Base-by-base conservation (phyloP, 148 eudicot species). In the Fagopyrum tataricum region DNA sequence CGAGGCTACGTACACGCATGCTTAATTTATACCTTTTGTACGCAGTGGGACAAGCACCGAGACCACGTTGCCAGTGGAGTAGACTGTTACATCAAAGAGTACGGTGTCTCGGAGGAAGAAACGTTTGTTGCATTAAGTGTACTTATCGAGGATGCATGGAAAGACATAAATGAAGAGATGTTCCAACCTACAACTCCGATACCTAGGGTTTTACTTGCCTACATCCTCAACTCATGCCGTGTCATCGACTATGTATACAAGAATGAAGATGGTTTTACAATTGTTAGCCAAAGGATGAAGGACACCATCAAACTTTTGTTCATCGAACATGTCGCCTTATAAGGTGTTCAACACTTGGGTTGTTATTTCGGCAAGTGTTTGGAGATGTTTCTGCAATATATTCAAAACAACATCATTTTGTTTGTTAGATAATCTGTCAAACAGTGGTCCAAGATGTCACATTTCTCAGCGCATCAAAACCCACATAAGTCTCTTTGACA, bases 141-240 rank as follows among this genome's bases (percentile, higher is more conserved):
- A 40, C 7, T 24, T 6, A 40, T 64, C 13, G 69, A 64, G 69
- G 10, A 64, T 64, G 69, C 69, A 24, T 64, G 69, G 69, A 64
- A 24, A 15, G 42, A 64, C 43, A 64, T 64, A 64, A 64, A 64
- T 15, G 69, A 64, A 21, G 69, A 64, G 43, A 64, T 64, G 7
- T 3, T 24, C 10, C n/a, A 24, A 3, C 41, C 69, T 1, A 53
- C 59, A 18, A 53, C 59, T 18, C 24, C 7, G 1, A 9, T 53
- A 17, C 21, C 59, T 1, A 53, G 15, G 41, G 40, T 40, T 10
- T 26, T 64, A 40, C 42, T 64, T 3, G 6, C 43, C 13, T 15
- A 39, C 31, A 64, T 64, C 43, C 3, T 4, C 5, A 59, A 20
- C 67, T 21, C 37, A n/a, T 59, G 31, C 2, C 52, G 52, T 4